These are phyloP conservation scores for Halenospora varia DNA, from an alignment of 495 filamentous ascomycete species.

Conservation along the genomic window DNA sequence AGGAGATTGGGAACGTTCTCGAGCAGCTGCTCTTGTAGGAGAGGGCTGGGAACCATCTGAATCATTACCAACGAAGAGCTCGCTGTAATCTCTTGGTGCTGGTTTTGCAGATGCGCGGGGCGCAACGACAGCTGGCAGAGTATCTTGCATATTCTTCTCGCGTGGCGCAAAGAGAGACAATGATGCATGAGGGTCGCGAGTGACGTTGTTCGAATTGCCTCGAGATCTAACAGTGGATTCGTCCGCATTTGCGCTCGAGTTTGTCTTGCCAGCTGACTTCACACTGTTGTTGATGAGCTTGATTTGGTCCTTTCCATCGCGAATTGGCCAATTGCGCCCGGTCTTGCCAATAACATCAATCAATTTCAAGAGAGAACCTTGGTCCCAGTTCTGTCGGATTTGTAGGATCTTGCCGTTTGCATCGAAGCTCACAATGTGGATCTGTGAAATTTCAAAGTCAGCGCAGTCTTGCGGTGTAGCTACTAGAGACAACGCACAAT, in stretches of 20 bases:
- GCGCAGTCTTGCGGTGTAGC: conserved; percentile 5
- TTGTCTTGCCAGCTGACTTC: conserved; percentile 30
- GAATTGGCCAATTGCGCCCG: conserved; percentile 90
- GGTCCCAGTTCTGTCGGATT: conserved; percentile 91
- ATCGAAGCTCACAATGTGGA: conserved; percentile 89
- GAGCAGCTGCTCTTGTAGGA: conserved; percentile 24
- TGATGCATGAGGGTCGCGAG: conserved; percentile 69
- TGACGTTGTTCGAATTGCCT: conserved; percentile 43
- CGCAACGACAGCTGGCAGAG: conserved; percentile 43
- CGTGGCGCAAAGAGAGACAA: conserved; percentile 67
- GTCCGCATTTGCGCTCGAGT: conserved; percentile 17
- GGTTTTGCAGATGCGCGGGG: conserved; percentile 56
- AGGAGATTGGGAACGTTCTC: conserved; percentile 36
- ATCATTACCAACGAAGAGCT: conserved; percentile 56
- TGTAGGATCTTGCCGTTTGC: conserved; percentile 69
- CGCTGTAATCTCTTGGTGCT: conserved; percentile 55
- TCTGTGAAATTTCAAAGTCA: conserved; percentile 46
- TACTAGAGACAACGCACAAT: conserved; percentile 55
- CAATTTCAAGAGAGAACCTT: conserved; percentile 86
- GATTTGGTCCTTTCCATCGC: conserved; percentile 80
- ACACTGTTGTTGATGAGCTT: conserved; percentile 59
- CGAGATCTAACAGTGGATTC: conserved; percentile 33
- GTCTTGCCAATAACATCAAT: conserved; percentile 89
- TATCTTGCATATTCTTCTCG: conserved; percentile 45
- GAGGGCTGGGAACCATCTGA: conserved; percentile 23